phyloP scores from a whole-genome alignment of 495 filamentous ascomycete genomes.

The Xylaria intraflava region DNA sequence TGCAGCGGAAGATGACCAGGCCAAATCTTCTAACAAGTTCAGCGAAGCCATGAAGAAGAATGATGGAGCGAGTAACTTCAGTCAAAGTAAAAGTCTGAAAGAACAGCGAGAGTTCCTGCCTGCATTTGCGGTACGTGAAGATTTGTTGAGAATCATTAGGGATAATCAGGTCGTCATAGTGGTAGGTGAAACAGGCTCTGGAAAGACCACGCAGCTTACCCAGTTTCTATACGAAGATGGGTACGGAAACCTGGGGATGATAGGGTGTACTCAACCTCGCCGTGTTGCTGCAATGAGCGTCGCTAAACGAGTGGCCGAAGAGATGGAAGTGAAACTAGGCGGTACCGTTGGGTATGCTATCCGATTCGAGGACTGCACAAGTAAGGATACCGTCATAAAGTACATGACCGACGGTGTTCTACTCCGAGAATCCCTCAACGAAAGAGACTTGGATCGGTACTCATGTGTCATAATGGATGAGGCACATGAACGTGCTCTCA shows the following conservation, averaged over 20 bases:
- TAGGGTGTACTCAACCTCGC: conserved; percentile 91
- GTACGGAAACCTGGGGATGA: conserved; percentile 78
- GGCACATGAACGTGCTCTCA: conserved; percentile 92
- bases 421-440: conserved; percentile 84
- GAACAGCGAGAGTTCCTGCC: conserved; percentile 94
- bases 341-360: conserved; percentile 92
- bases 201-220: conserved; percentile 93
- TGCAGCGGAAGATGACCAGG: conserved; percentile 62
- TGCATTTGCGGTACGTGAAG: conserved; percentile 94
- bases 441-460: conserved; percentile 90
- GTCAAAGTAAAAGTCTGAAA: conserved; percentile 78
- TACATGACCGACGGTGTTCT: conserved; percentile 99
- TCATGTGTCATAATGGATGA: conserved; percentile 99
- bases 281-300: conserved; percentile 98
- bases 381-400: conserved; percentile 89
- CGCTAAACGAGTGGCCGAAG: conserved; percentile 95
- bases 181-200: conserved; percentile 92
- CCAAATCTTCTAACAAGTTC: conserved; percentile 63
- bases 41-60: conserved; percentile 83
- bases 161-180: conserved; percentile 98
- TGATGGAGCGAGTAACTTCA: conserved; percentile 85
- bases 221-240: conserved; percentile 95
- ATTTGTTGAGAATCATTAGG: conserved; percentile 86
- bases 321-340: conserved; percentile 96
- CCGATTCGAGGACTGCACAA: conserved; percentile 97